phyloP scores from a whole-genome alignment of 495 filamentous ascomycete species.

The Tuber aestivum region DNA sequence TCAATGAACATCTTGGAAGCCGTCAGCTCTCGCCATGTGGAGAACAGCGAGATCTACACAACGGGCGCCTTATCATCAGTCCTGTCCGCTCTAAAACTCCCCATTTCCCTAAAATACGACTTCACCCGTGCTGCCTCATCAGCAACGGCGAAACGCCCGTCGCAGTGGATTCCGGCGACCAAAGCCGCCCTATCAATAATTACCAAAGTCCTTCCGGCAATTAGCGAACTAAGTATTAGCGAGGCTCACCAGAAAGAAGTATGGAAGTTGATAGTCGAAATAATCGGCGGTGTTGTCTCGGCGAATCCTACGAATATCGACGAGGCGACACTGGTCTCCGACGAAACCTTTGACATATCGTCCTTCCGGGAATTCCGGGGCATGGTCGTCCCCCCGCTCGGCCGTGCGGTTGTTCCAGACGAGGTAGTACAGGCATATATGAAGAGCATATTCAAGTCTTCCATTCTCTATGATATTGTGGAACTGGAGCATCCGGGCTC shows the following conservation, averaged over 20 bases:
- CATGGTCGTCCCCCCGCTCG: conserved; percentile 70
- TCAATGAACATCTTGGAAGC: conserved; percentile 63
- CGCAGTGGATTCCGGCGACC: conserved; percentile 73
- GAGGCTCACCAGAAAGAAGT: conserved; percentile 48
- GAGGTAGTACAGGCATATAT: conserved; percentile 63
- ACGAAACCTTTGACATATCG: conserved; percentile 74
- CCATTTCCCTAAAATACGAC: conserved; percentile 70
- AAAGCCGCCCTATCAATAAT: conserved; percentile 63
- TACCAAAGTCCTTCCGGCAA: conserved; percentile 57
- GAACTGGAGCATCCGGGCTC: conserved; percentile 18
- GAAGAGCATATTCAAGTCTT: conserved; percentile 70
- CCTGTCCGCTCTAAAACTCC: conserved; percentile 58
- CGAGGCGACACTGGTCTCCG: conserved; percentile 49
- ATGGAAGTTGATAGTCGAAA: conserved; percentile 56
- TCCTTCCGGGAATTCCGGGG: conserved; percentile 62
- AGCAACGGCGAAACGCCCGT: conserved; percentile 49
- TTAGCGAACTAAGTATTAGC: conserved; percentile 53
- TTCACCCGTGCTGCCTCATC: conserved; percentile 49
- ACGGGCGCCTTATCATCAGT: conserved; percentile 56
- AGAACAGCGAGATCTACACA: conserved; percentile 59
- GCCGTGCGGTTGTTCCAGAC: conserved; percentile 59
- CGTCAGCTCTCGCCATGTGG: conserved; percentile 58
- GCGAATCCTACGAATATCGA: conserved; percentile 49
- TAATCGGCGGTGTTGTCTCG: conserved; percentile 55
- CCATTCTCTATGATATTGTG: conserved; percentile 49